Evolutionary conservation across 2,329 filamentous ascomycete genomes (phyloP).

Genomic region (Fusarium algeriense): DNA sequence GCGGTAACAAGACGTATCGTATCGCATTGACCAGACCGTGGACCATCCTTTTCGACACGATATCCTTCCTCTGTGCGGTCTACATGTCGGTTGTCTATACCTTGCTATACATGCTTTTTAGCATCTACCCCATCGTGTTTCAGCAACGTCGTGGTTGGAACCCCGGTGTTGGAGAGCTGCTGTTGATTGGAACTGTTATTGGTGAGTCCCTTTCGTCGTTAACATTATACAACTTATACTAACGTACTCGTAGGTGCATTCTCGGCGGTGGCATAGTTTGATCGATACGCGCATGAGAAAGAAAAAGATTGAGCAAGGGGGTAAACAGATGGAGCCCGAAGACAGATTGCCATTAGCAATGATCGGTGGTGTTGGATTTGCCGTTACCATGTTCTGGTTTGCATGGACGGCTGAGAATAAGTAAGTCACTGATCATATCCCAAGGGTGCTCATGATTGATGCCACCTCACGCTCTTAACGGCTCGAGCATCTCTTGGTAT

Average conservation of each 20-base stretch:
- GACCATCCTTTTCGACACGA: conserved; percentile 80
- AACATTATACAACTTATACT: neutral
- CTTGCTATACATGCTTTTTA: conserved; percentile 78
- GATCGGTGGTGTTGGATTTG: conserved; percentile 34
- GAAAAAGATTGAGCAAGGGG: conserved; percentile 20
- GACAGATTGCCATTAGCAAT: conserved; percentile 37
- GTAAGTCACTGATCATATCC: neutral
- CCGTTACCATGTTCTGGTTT: conserved; percentile 43
- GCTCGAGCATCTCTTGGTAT: neutral
- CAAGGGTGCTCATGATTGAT: no score
- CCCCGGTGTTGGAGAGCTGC: conserved; percentile 34
- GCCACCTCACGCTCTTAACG: neutral
- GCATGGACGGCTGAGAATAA: conserved; percentile 38
- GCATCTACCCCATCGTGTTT: conserved; percentile 76
- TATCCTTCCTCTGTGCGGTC: conserved; percentile 81
- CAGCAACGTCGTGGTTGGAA: conserved; percentile 54
- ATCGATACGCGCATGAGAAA: conserved; percentile 30
- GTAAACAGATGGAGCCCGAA: conserved; percentile 32
- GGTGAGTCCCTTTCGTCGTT: neutral
- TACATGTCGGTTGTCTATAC: conserved; percentile 86
- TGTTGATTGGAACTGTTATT: conserved; percentile 39
- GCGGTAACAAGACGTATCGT: conserved; percentile 57
- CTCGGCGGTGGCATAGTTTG: conserved; percentile 31
- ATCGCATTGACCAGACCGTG: conserved; percentile 79
- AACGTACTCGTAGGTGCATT: conserved; percentile 19